Evolutionary conservation across 2,329 filamentous ascomycete species (phyloP), one percentile per base, ranked within the genome.

Genomic region (Aspergillus candidus): DNA sequence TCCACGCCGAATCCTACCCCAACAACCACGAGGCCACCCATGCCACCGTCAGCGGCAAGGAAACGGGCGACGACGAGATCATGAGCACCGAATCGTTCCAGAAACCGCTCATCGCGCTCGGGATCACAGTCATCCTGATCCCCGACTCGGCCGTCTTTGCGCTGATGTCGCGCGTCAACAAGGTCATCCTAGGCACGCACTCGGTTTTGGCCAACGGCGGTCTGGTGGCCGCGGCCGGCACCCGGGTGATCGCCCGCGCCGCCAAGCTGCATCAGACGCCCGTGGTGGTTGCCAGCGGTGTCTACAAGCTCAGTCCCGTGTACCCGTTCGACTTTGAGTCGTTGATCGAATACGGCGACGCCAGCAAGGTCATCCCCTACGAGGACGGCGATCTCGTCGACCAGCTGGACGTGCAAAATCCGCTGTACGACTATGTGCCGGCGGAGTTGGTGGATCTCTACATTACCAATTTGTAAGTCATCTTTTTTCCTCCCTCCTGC

Each of bases 81-180:
- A 48, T 71, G 30, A 66, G 62, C 44, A 54, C 63, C 14, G 71
- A 74, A 65, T 69, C 76, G 38, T 78, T 96, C 67, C 79, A 82
- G 37, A 94, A 93, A 67, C 83, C 88, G 38, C 76, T 97, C 47
- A 82, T 79, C 4, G 78, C 83, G 1, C 80, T 83, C 31, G 90
- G 90, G 18, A 86, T 94, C 43, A 84, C 81, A 1, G 85, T 94
- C 34, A 86, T 96, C 55, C 78, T 87, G 48, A 83, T 97, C 43
- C 82, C 88, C 35, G 90, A 94, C 66, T 84, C 83, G 6, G 86
- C 88, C 8, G 78, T 94, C 42, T 94, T 90, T 71, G 89, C 90
- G 1, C 86, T 97, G 58, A 97, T 98, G 87, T 86, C 90, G 7
- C 82, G 86, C 48, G 88, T 96, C 56, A 94, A 91, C 74, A 96